phyloP scores from a whole-genome alignment of 2,329 filamentous ascomycete species.

The Verticillium albo-atrum region DNA sequence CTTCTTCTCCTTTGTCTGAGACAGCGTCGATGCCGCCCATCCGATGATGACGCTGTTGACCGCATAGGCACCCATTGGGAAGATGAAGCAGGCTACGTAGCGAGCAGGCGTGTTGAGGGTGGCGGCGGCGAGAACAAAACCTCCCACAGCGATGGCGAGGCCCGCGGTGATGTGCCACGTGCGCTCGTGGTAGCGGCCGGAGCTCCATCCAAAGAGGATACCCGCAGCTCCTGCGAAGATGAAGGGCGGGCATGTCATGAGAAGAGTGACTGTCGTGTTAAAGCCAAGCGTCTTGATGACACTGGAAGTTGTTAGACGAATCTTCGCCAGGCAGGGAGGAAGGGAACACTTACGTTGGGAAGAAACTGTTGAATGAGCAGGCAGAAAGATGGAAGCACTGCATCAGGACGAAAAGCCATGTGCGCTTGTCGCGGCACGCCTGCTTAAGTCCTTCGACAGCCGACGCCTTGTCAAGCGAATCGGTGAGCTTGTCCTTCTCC shows the following conservation, averaged over 20 bases:
- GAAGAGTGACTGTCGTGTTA: conserved; percentile 42
- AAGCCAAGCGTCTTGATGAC: conserved; percentile 46
- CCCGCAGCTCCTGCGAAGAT: conserved; percentile 41
- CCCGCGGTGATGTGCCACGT: conserved; percentile 45
- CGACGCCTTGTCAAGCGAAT: conserved; percentile 29
- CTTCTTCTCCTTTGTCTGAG: conserved; percentile 45
- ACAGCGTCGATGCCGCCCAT: conserved; percentile 38
- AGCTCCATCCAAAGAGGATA: conserved; percentile 43
- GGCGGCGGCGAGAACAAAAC: conserved; percentile 33
- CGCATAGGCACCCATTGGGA: conserved; percentile 35
- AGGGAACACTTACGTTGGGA: conserved; percentile 24
- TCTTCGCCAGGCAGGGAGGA: neutral
- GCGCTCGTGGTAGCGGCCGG: conserved; percentile 41
- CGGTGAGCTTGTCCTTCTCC: conserved; percentile 46
- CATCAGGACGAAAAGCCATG: conserved; percentile 51
- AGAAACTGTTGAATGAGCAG: conserved; percentile 42
- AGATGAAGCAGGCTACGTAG: conserved; percentile 37
- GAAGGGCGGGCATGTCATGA: conserved; percentile 49
- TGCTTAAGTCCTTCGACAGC: conserved; percentile 43
- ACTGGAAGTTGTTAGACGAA: conserved; percentile 7
- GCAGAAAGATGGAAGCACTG: conserved; percentile 51
- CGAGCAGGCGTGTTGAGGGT: conserved; percentile 33
- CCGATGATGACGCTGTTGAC: conserved; percentile 39
- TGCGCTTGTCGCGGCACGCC: conserved; percentile 42
- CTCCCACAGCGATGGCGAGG: conserved; percentile 33